Conservation (phyloP, 2,329 filamentous ascomycete genomes). For the Pseudogymnoascus sp. region DNA sequence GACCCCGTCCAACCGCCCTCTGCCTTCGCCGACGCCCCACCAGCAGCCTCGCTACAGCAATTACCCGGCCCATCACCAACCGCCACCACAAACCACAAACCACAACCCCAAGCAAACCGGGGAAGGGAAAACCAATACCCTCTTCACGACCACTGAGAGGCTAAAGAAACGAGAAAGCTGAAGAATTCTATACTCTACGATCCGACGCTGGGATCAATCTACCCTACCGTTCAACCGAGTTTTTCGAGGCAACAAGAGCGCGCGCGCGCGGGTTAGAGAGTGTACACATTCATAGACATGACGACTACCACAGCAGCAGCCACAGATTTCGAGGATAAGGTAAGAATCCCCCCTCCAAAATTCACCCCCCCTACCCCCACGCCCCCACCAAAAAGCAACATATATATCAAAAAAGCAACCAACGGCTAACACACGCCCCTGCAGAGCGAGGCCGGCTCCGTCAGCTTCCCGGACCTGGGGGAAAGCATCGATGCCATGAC, state of each 20-base stretch:
- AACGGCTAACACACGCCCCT: not conserved
- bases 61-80: not conserved
- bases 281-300: not conserved
- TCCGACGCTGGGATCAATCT: too few relatives aligned
- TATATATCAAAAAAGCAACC: too few relatives aligned
- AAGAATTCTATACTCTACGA: too few relatives aligned
- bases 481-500: slow-evolving; percentile 71
- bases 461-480: slow-evolving; percentile 47
- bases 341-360: not conserved
- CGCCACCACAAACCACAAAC: not conserved
- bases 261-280: not conserved
- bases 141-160: not conserved
- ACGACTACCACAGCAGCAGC: not conserved
- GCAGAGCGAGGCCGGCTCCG: slow-evolving; percentile 29
- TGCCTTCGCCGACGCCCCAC: not conserved
- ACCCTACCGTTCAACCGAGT: not conserved
- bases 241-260: not conserved
- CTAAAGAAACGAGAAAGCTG: not conserved
- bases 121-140: not conserved
- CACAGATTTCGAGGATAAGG: not conserved
- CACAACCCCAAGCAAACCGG: too few relatives aligned
- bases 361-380: too few relatives aligned
- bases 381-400: too few relatives aligned
- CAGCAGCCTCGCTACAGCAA: not conserved
- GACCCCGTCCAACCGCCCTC: too few relatives aligned